phyloP scores from a whole-genome alignment of 2,329 filamentous ascomycete genomes.

The Epichloe aotearoae region DNA sequence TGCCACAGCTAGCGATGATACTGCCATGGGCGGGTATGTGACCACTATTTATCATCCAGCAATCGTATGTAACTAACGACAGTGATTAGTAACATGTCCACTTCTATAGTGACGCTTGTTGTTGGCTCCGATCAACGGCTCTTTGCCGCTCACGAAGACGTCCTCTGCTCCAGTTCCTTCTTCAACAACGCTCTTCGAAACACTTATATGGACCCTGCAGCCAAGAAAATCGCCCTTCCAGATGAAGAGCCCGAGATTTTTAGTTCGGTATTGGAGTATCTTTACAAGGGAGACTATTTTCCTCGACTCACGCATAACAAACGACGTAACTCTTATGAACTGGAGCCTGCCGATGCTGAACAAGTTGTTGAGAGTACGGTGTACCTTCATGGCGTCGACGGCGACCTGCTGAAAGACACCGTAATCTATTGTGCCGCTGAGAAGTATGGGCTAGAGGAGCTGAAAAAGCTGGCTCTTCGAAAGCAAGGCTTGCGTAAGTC shows the following conservation, averaged over 20 bases:
- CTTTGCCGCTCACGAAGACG: conserved; percentile 83
- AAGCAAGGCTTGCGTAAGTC: conserved; percentile 73
- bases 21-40: conserved; percentile 31
- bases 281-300: conserved; percentile 91
- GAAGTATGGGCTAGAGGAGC: conserved; percentile 68
- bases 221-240: conserved; percentile 64
- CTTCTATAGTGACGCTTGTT: conserved; percentile 65
- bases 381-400: conserved; percentile 50
- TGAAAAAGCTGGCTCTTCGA: conserved; percentile 71
- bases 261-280: conserved; percentile 77
- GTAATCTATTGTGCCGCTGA: conserved; percentile 83
- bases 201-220: conserved; percentile 20
- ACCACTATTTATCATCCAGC: background rate
- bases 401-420: conserved; percentile 71
- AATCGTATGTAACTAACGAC: background rate
- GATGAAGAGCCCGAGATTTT: conserved; percentile 86
- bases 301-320: conserved; percentile 74
- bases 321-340: conserved; percentile 63
- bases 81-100: conserved; percentile 23
- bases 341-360: conserved; percentile 48
- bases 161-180: conserved; percentile 66
- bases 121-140: conserved; percentile 73
- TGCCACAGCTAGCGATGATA: conserved; percentile 22
- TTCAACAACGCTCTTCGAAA: conserved; percentile 37
- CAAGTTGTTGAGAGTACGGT: conserved; percentile 50